Evolutionary conservation across 225 moss, liverwort and hornwort genomes (phyloP).

Genomic region (Asterella californica): DNA sequence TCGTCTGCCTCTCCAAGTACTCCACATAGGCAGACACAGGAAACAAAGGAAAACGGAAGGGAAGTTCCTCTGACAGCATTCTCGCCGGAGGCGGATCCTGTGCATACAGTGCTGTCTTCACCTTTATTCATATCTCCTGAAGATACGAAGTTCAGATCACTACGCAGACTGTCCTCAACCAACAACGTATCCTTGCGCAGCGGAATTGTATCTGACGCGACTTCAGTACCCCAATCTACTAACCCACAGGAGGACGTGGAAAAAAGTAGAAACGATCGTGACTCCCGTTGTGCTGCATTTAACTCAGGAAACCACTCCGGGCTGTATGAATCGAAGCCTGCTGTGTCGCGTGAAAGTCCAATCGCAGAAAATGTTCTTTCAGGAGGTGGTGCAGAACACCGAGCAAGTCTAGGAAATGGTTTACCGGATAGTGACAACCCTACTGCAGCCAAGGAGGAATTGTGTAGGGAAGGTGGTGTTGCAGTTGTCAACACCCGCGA

Average conservation of each 20-base stretch:
- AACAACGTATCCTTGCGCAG: neutral
- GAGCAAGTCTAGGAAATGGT: neutral
- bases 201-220: slow-evolving; percentile 6
- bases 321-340: neutral
- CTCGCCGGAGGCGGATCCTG: slow-evolving; percentile 2
- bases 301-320: neutral
- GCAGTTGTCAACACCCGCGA: neutral
- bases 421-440: neutral
- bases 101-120: slow-evolving; percentile 21
- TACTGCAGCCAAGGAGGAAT: neutral
- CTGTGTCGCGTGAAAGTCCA: neutral
- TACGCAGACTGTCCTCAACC: neutral
- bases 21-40: neutral
- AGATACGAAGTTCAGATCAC: neutral
- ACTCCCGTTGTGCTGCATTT: neutral
- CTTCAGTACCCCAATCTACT: neutral
- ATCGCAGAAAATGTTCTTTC: too few species aligned
- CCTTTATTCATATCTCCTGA: slow-evolving; percentile 19
- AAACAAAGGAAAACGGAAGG: neutral
- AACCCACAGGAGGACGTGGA: neutral
- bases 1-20: slow-evolving; percentile 14
- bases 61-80: neutral
- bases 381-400: neutral
- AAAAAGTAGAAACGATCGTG: neutral
- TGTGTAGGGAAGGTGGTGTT: neutral